Evolutionary conservation across 441 rosid species (phyloP), one percentile per base, ranked within the genome.

Genomic region (Adansonia gregorii): DNA sequence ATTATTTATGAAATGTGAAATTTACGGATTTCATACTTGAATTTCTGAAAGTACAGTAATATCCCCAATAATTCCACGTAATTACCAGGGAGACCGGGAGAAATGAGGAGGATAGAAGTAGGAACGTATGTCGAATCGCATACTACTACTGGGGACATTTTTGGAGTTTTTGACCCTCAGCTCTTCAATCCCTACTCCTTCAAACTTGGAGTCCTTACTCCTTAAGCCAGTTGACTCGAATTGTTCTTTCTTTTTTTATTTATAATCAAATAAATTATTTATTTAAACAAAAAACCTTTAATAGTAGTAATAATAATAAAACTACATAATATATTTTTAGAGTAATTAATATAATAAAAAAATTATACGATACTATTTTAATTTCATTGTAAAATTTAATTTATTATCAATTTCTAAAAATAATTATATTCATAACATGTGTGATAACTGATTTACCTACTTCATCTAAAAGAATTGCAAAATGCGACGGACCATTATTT

Each of bases 41-140:
- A 67, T 15, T 17, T 0, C 0, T 5, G 27, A 74, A 82, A 68
- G 65, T 75, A 80, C 81, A 12, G 7, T 0, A 76, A 4, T 65
- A 8, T 66, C 80, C 83, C 63, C 61, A 0, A 4, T 22, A 48
- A 9, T 22, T 12, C 2, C 17, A 8, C 24, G 9, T 4, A 52
- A 52, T n/a, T 11, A 70, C 12, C 3, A 9, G 2, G 4, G 59
- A 27, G 6, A 24, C 20, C 10, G 2, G 22, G 51, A 72, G 49
- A 2, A 64, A 6, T 2, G 48, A 31, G 67, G 15, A 31, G 67
- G 17, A 24, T 9, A 24, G 10, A 61, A 61, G 45, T 14, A 1
- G 27, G 8, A 43, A 52, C 71, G 71, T 67, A 45, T 45, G 41
- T 46, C 24, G 55, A 68, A 68, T 68, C 58, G 73, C 48, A 68